phyloP scores from a whole-genome alignment of 2,329 filamentous ascomycete genomes.

The Aspergillus thermomutatus region DNA sequence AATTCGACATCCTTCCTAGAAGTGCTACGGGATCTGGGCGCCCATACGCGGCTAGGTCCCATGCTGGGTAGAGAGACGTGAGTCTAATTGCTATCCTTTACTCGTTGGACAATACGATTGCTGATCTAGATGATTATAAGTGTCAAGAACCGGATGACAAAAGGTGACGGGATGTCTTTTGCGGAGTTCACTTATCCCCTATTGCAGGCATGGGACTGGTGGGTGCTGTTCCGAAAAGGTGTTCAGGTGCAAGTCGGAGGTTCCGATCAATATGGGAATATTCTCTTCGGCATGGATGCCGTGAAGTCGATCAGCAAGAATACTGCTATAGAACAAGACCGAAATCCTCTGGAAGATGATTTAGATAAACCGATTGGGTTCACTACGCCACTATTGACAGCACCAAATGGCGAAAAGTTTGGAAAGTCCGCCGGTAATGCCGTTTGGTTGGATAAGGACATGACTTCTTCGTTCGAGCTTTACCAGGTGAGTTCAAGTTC shows the following conservation, averaged over 20 bases:
- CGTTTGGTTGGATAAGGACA: slow-evolving; percentile 80
- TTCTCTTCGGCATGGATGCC: slow-evolving; percentile 81
- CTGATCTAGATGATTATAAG: slow-evolving; percentile 34
- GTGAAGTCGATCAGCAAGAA: slow-evolving; percentile 69
- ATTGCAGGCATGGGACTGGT: slow-evolving; percentile 96
- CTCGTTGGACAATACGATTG: neutral
- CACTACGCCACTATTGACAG: slow-evolving; percentile 85
- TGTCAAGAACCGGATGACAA: slow-evolving; percentile 78
- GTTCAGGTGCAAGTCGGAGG: slow-evolving; percentile 89
- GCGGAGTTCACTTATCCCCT: slow-evolving; percentile 91
- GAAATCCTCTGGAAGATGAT: slow-evolving; percentile 35
- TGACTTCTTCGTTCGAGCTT: slow-evolving; percentile 79
- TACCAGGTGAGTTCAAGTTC: slow-evolving; percentile 58
- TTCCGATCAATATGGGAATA: slow-evolving; percentile 95
- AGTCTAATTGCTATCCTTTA: slow-evolving; percentile 36
- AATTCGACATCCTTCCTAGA: slow-evolving; percentile 68
- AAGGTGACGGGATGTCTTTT: slow-evolving; percentile 88
- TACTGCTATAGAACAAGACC: slow-evolving; percentile 35
- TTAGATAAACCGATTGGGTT: slow-evolving; percentile 67
- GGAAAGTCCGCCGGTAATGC: slow-evolving; percentile 94
- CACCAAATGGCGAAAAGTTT: slow-evolving; percentile 81
- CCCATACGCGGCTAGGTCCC: slow-evolving; percentile 71
- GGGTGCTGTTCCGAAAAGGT: slow-evolving; percentile 71
- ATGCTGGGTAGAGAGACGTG: slow-evolving; percentile 88
- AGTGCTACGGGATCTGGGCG: slow-evolving; percentile 70